Base-by-base conservation (phyloP, 257 asterid genomes). In the Nicotiana tomentosiformis region DNA sequence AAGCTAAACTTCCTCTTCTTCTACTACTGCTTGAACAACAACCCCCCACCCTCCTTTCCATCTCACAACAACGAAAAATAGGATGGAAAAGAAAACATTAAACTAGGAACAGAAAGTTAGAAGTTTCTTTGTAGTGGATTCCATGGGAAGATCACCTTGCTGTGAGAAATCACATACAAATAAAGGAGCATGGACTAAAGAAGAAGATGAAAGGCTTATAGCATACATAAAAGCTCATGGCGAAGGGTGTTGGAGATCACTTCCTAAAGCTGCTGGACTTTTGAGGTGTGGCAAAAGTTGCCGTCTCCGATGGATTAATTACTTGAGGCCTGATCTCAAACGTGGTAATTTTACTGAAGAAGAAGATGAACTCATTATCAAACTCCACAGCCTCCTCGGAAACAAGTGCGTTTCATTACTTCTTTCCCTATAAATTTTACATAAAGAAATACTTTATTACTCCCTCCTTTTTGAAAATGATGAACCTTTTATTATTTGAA, bases 141-240 rank as follows among this genome's bases (percentile, higher is more conserved):
- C 51, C 67, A 95, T 94, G 98, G 98, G 98, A 80, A 92, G 98
- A 90, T 95, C 98, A 77, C 98, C 98, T 82, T 95, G 98, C 82
- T 95, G 98, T 77, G 98, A 95, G 90, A 93, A 93, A 86, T 98
- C 96, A 39, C 98, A 93, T 87, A 95, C 98, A 1, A 93, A 95
- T 89, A 12, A 43, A 43, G 51, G 51, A 43, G 51, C 51, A 9
- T 43, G 51, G 51, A 43, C 51, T 43, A 43, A 43, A 43, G 51
- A 43, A 43, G 51, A 43, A 43, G 51, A 43, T 43, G 51, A 43
- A 43, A 43, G 51, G 12, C 93, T 95, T 17, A 88, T 90, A 32
- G 86, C 95, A 4, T 91, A 95, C 70, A 95, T 95, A 56, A 89
- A 94, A 4, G 90, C 94, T 7, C 95, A 95, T 78, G 98, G 98